Evolutionary conservation across 164 flowering plant genomes (phyloP), one percentile per base, ranked within the genome.

Genomic region (Euptelea pleiosperma): DNA sequence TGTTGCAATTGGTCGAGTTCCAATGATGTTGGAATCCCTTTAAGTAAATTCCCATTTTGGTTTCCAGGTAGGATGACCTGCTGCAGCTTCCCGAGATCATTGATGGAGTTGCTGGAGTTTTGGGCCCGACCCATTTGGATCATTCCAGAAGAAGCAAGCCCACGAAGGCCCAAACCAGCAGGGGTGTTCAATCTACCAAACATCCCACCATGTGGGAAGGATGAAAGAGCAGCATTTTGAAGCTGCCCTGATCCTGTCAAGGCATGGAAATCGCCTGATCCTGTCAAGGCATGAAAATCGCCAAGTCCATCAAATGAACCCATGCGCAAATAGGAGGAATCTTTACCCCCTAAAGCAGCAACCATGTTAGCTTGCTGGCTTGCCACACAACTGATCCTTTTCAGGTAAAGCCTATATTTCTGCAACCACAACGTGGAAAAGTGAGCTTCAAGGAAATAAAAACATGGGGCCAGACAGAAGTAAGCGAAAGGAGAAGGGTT

Each of bases 371-470:
- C 82, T 66, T 83, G 84, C 61, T 82, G 91, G 45, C 51, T 66
- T 55, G 77, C 72, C 31, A 39, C 80, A 57, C 57, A 47, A 55
- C 79, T 81, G 36, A 85, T 63, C 67, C 81, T 79, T 74, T 83
- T 86, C 71, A 93, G 79, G 71, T 83, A 89, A 19, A 87, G 90
- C 74, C 98, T 72, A 60, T 82, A 93, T 66, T 93, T 93, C 98
- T 93, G 91, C 74, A 73, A 65, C n/a, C 26, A 66, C 35, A 48
- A 37, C 6, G 26, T 9, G n/a, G 18, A 19, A 22, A 18, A 8
- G 22, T 61, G 16, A 55, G 34, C 15, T 30, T 44, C 57, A 21
- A 51, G 3, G 8, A 9, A 56, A 61, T 14, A 58, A 35, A 18
- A 43, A 29, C 18, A 44, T 45, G 25, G 15, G 14, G 3, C 3